Conservation (phyloP, 202 grass and related monocot genomes). For the Carex sylvatica region DNA sequence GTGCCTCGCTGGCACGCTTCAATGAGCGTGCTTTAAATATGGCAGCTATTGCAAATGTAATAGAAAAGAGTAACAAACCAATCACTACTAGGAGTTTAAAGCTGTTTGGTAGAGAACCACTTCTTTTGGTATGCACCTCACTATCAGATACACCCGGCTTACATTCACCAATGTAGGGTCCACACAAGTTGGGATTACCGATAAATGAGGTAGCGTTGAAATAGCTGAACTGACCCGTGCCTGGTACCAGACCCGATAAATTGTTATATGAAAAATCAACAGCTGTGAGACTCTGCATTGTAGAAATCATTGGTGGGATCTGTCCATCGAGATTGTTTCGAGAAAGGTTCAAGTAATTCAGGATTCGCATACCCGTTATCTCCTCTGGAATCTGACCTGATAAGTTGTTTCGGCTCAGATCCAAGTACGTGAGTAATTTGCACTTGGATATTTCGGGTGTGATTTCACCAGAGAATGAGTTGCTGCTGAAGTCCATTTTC, state of each 20-base stretch:
- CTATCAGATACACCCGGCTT: constrained; percentile 26
- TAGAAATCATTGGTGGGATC: constrained; percentile 67
- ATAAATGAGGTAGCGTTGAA: constrained; percentile 94
- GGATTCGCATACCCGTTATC: constrained; percentile 70
- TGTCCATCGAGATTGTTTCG: constrained; percentile 68
- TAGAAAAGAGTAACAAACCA: constrained; percentile 70
- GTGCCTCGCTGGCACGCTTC: constrained; percentile 74
- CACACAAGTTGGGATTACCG: constrained; percentile 72
- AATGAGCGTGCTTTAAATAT: constrained; percentile 79
- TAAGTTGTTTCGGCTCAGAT: constrained; percentile 76
- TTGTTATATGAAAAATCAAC: constrained; percentile 99
- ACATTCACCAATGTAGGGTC: constrained; percentile 67
- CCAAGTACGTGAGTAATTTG: constrained; percentile 73
- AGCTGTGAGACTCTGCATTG: constrained; percentile 95
- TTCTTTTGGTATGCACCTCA: not conserved
- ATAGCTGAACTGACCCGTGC: constrained; percentile 91
- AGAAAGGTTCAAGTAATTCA: constrained; percentile 92
- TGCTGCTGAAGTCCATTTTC: constrained; percentile 81
- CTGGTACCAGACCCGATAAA: constrained; percentile 79
- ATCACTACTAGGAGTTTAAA: constrained; percentile 93
- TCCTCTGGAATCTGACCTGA: constrained; percentile 61
- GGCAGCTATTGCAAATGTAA: constrained; percentile 71
- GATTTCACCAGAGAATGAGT: constrained; percentile 45
- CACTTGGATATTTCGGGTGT: constrained; percentile 73
- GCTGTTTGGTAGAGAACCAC: constrained; percentile 54